Evolutionary conservation across 129 eudicot genomes (phyloP), one percentile per base, ranked within the genome.

Genomic region (Heracleum sosnowskyi): DNA sequence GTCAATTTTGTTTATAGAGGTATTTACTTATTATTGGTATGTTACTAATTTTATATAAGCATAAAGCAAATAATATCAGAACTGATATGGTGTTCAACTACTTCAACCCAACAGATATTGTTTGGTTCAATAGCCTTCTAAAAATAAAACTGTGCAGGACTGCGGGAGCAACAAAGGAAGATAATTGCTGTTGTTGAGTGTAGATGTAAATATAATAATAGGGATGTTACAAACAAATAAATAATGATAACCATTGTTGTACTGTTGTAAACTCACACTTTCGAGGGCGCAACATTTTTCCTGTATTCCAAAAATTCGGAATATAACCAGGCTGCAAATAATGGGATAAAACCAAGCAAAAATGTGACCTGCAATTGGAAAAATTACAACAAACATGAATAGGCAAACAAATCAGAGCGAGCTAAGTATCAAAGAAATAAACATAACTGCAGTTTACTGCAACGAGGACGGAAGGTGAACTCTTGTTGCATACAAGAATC

Each of bases 261-360:
- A 60, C n/a, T 66, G 57, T 71, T n/a, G 5, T 66, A n/a, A 42
- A 86, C 97, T 88, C 77, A 92, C 97, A 41, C 57, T 89, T 90
- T 90, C 11, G 84, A 39, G n/a, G 78, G 37, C 29, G 86, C 49
- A 29, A 90, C 85, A 62, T 79, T 86, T 84, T 84, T 93, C 82
- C 86, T 87, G 87, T 84, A 82, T 78, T 91, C 90, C 90, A 93
- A 81, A 82, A 86, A 83, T 86, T 93, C 97, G 26, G 98, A 89
- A 81, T 86, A 93, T 71, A 93, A 57, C 98, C 98, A 93, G 45
- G 97, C 91, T 40, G 85, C 87, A 78, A 84, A 82, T 31, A 93
- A 46, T 39, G 97, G 91, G 72, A 89, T 83, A 55, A 91, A 72
- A 47, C 95, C 98, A 80, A 93, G 95, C 18, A 93, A 82, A 89